Percentiles rank a stretch among this genome's conserved stretches.
These are phyloP conservation scores for Lepidopterella palustris DNA, from an alignment of 495 filamentous ascomycete genomes.

Conservation along the genomic window DNA sequence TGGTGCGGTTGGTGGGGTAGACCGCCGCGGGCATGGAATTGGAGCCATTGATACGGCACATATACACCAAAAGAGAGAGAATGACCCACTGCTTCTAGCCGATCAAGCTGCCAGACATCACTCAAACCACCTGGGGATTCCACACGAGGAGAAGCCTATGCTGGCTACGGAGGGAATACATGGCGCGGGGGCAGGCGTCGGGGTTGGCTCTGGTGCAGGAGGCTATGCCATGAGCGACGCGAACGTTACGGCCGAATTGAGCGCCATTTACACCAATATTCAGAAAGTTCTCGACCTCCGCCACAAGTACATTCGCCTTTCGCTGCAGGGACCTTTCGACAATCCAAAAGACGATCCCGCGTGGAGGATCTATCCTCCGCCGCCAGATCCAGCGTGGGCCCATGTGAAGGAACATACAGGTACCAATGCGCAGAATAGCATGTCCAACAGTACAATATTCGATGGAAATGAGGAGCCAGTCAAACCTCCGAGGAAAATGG, in stretches of 20 bases:
- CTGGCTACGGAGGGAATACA: constrained; percentile 46
- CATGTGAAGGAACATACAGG: constrained; percentile 51
- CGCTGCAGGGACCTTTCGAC: constrained; percentile 67
- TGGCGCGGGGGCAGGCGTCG: constrained; percentile 47
- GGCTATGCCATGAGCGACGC: constrained; percentile 54
- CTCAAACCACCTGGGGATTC: constrained; percentile 39
- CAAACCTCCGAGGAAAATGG: constrained; percentile 61
- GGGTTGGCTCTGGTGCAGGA: constrained; percentile 40
- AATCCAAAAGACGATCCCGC: constrained; percentile 79
- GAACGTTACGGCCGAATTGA: constrained; percentile 72
- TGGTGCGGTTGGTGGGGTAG: constrained; percentile 11
- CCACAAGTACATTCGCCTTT: constrained; percentile 82
- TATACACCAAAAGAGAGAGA: constrained; percentile 4
- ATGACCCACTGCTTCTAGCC: constrained; percentile 37
- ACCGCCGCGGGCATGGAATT: neutral
- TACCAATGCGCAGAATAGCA: constrained; percentile 35
- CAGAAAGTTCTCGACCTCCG: constrained; percentile 76
- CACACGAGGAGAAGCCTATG: constrained; percentile 45
- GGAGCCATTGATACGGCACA: neutral
- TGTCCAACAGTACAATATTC: constrained; percentile 51
- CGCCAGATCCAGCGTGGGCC: constrained; percentile 85
- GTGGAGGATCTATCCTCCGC: constrained; percentile 87
- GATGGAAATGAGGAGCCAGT: constrained; percentile 16
- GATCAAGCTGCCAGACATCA: constrained; percentile 46
- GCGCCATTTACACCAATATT: constrained; percentile 79